Conservation (phyloP, 2,329 filamentous ascomycete species). For the Calonectria fujianensis region DNA sequence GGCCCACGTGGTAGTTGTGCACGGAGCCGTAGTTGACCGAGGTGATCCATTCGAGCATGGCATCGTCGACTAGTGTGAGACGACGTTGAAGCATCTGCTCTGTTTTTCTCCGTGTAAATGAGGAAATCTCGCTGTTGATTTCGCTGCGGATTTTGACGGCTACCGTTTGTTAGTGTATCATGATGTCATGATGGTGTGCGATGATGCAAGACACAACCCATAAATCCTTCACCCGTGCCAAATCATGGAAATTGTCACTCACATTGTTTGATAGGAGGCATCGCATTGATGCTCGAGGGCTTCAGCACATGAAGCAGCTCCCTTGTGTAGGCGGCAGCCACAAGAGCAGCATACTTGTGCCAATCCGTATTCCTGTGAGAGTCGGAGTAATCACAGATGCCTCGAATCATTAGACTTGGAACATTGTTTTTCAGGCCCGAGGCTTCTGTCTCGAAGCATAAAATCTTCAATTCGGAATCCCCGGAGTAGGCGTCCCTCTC, state of each 20-base stretch:
- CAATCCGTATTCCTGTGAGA: background rate
- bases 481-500: conserved; percentile 1
- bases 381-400: background rate
- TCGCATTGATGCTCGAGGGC: background rate
- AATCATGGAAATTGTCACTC: background rate
- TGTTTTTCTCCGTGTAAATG: conserved; percentile 6
- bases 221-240: too few species aligned
- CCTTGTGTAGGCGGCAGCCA: conserved; percentile 13
- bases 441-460: conserved; percentile 5
- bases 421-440: background rate
- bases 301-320: conserved; percentile 7
- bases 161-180: background rate
- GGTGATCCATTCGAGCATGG: conserved; percentile 19
- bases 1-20: background rate
- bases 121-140: conserved; percentile 9
- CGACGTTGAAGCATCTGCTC: conserved; percentile 12
- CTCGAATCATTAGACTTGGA: background rate
- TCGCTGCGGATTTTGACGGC: conserved; percentile 4
- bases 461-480: conserved; percentile 10
- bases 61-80: conserved; percentile 6
- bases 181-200: background rate
- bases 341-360: background rate
- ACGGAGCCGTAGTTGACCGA: conserved; percentile 1
- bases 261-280: conserved; percentile 7
- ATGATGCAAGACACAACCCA: background rate